These are phyloP conservation scores for Boletus coccyginus DNA, from an alignment of 768 basidiomycete species.

Conservation along the genomic window DNA sequence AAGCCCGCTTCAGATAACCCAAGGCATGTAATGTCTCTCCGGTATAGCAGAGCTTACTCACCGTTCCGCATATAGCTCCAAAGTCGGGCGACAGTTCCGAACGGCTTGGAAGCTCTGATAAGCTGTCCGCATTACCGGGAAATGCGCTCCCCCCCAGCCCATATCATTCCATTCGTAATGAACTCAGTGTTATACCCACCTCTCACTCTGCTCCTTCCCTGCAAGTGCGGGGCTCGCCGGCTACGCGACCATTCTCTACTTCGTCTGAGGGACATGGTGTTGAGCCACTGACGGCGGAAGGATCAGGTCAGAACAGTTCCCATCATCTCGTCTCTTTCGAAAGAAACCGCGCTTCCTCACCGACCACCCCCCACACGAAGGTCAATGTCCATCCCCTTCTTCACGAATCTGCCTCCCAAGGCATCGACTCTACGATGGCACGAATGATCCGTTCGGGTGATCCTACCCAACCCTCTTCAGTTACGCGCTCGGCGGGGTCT, in stretches of 20 bases:
- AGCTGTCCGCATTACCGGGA: slow-evolving; percentile 39
- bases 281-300: slow-evolving; percentile 33
- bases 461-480: slow-evolving; percentile 6
- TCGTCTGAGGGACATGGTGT: slow-evolving; percentile 11
- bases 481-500: slow-evolving; percentile 4
- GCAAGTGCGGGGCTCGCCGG: slow-evolving; percentile 27
- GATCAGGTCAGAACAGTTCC: slow-evolving; percentile 44
- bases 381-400: slow-evolving; percentile 30
- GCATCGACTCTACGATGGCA: slow-evolving; percentile 9
- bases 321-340: slow-evolving; percentile 56
- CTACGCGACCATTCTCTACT: slow-evolving; percentile 19
- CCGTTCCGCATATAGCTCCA: slow-evolving; percentile 3
- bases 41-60: not conserved
- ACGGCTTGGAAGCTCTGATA: slow-evolving; percentile 44
- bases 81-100: slow-evolving; percentile 23
- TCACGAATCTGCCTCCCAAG: slow-evolving; percentile 13
- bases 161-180: slow-evolving; percentile 32
- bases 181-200: slow-evolving; percentile 37
- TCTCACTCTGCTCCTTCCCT: slow-evolving; percentile 43
- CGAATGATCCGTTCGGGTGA: slow-evolving; percentile 9
- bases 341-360: slow-evolving; percentile 34
- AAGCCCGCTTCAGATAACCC: slow-evolving; percentile 1
- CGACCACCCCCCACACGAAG: slow-evolving; percentile 33
- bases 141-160: slow-evolving; percentile 35
- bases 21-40: slow-evolving; percentile 7